A percentile compares a stretch with the other conserved stretches of the same genome.
phyloP scores from a whole-genome alignment of 2,329 filamentous ascomycete species.

The Talaromyces atroroseus region DNA sequence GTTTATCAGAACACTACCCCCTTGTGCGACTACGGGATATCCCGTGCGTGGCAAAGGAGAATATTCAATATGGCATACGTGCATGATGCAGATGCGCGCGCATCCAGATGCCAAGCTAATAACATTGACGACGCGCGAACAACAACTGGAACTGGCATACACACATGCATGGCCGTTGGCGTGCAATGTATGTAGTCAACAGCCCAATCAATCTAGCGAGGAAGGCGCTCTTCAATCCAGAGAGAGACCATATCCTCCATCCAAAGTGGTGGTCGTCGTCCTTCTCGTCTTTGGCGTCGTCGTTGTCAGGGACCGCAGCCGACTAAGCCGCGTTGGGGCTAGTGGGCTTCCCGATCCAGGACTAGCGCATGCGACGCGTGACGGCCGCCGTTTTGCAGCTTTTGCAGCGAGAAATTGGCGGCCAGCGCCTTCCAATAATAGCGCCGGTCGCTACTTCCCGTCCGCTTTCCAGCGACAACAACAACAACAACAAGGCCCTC shows the following conservation, averaged over 20 bases:
- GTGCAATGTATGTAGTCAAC: background rate
- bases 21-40: background rate
- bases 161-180: background rate
- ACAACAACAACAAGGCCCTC: background rate
- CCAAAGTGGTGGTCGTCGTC: background rate
- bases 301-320: no score
- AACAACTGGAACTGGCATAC: background rate
- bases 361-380: background rate
- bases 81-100: background rate
- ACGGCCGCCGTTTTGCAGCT: background rate
- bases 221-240: background rate
- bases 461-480: conserved; percentile 1
- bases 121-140: background rate
- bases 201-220: background rate
- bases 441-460: background rate
- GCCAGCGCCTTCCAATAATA: background rate
- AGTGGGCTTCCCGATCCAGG: no score
- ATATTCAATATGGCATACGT: background rate
- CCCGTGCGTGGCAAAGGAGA: background rate
- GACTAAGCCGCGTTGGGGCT: background rate
- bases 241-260: background rate
- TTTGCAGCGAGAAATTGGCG: background rate
- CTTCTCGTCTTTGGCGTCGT: background rate
- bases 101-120: background rate
- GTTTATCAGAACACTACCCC: conserved; percentile 14